These are phyloP conservation scores for Silene conica DNA, from an alignment of 148 eudicot genomes.

Conservation along the genomic window DNA sequence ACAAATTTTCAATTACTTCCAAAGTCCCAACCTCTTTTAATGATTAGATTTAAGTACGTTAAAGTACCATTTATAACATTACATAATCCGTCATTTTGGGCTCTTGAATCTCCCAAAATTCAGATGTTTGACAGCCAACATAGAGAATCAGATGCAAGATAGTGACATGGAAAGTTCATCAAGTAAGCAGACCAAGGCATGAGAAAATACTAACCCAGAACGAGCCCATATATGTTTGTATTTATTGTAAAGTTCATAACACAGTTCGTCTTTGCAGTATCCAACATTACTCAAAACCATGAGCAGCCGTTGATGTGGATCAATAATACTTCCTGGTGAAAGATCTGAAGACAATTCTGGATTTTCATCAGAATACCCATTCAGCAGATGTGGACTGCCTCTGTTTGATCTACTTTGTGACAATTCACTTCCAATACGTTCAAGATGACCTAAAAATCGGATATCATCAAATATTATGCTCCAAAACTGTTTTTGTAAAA, in stretches of 20 bases:
- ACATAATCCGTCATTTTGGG: too few relatives aligned
- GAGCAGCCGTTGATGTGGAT: slow-evolving; percentile 74
- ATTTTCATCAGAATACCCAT: slow-evolving; percentile 53
- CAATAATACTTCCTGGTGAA: slow-evolving; percentile 65
- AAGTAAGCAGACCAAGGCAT: not conserved
- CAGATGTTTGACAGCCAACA: not conserved
- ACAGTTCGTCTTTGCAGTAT: slow-evolving; percentile 90
- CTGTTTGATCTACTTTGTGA: slow-evolving; percentile 48
- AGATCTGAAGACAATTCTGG: slow-evolving; percentile 50
- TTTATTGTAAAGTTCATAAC: slow-evolving; percentile 69
- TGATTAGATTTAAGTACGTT: not conserved
- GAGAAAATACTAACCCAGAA: slow-evolving; percentile 41
- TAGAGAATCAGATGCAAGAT: not conserved
- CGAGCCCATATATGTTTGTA: slow-evolving; percentile 76
- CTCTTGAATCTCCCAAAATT: not conserved
- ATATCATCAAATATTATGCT: not conserved
- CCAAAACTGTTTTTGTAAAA: slow-evolving; percentile 1
- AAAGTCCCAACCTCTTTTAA: not conserved
- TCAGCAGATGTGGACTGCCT: slow-evolving; percentile 50
- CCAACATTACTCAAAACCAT: slow-evolving; percentile 98
- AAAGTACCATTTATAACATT: not conserved
- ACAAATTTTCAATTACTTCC: not conserved
- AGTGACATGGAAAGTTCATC: not conserved
- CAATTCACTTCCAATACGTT: slow-evolving; percentile 67
- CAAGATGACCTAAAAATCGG: slow-evolving; percentile 67